phyloP scores from a whole-genome alignment of 345 rosid species.

The Luvunga scandens region DNA sequence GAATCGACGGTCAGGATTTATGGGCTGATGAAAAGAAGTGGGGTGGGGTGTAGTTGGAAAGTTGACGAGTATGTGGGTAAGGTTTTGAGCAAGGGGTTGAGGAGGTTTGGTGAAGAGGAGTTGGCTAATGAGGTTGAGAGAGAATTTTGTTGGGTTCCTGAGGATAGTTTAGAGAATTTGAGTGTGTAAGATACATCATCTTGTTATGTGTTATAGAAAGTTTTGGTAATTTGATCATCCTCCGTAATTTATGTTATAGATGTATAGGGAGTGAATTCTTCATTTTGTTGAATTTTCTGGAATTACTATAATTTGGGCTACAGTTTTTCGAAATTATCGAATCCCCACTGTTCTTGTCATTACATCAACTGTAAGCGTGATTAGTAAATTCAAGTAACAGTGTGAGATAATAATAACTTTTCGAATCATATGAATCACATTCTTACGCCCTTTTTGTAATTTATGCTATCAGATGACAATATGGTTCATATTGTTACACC shows the following conservation, averaged over 20 bases:
- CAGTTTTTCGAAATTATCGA: too few relatives aligned
- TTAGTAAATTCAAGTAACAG: too few relatives aligned
- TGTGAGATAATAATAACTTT: too few relatives aligned
- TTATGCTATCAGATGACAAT: too few relatives aligned
- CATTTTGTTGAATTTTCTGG: too few relatives aligned
- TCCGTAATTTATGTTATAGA: not conserved
- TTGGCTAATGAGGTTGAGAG: constrained; percentile 54
- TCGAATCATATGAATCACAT: too few relatives aligned
- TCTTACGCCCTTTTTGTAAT: too few relatives aligned
- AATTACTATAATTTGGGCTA: too few relatives aligned
- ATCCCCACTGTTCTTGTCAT: too few relatives aligned
- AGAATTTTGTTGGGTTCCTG: constrained; percentile 27
- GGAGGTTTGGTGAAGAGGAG: constrained; percentile 55
- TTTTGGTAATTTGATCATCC: not conserved
- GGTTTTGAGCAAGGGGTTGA: constrained; percentile 61
- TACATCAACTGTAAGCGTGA: too few relatives aligned
- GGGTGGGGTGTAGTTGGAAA: constrained; percentile 60
- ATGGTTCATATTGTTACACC: too few relatives aligned
- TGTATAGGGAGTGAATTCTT: too few relatives aligned
- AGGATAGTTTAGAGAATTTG: constrained; percentile 20
- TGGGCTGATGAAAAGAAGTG: constrained; percentile 58
- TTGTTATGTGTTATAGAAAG: not conserved
- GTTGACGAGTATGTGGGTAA: constrained; percentile 55
- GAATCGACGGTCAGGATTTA: constrained; percentile 71
- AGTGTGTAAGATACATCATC: not conserved